phyloP scores from a whole-genome alignment of 805 yeast species.

The Nematodospora valgi region DNA sequence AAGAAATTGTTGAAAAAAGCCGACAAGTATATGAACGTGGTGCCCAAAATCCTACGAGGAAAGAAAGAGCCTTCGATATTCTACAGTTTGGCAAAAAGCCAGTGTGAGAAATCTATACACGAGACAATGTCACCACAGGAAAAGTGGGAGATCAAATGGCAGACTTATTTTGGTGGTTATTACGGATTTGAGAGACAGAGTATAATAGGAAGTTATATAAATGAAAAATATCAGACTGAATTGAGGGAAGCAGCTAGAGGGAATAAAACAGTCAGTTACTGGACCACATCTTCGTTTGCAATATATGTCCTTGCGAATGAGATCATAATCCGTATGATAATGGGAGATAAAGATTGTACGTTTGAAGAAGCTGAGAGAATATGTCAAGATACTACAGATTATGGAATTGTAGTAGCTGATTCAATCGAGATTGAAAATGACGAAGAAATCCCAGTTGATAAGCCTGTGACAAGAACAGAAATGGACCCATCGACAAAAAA shows the following conservation, averaged over 20 bases:
- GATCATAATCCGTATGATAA: conserved; percentile 47
- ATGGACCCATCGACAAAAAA: no score
- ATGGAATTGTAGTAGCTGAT: conserved; percentile 40
- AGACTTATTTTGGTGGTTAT: conserved; percentile 53
- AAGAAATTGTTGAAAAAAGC: conserved; percentile 25
- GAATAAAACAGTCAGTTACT: conserved; percentile 52
- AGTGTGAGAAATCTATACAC: conserved; percentile 34
- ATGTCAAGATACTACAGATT: conserved; percentile 46
- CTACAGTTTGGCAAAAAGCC: conserved; percentile 47
- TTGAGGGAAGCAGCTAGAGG: conserved; percentile 23
- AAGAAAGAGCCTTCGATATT: conserved; percentile 40
- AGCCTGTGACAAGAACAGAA: no score
- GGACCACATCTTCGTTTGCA: conserved; percentile 57
- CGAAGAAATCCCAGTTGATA: not conserved
- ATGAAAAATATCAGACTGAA: conserved; percentile 24
- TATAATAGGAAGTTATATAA: conserved; percentile 43
- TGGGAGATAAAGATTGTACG: conserved; percentile 39
- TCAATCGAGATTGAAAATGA: conserved; percentile 19
- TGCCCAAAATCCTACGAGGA: conserved; percentile 45
- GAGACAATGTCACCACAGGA: conserved; percentile 46
- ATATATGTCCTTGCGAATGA: conserved; percentile 65
- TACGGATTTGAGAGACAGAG: conserved; percentile 59
- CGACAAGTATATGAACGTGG: conserved; percentile 24
- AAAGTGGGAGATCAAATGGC: conserved; percentile 44
- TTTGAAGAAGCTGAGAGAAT: conserved; percentile 45